Percentiles rank a stretch among this genome's conserved stretches.
Conservation (phyloP, 1,284 basidiomycete genomes). For the Spongiforma sp. region DNA sequence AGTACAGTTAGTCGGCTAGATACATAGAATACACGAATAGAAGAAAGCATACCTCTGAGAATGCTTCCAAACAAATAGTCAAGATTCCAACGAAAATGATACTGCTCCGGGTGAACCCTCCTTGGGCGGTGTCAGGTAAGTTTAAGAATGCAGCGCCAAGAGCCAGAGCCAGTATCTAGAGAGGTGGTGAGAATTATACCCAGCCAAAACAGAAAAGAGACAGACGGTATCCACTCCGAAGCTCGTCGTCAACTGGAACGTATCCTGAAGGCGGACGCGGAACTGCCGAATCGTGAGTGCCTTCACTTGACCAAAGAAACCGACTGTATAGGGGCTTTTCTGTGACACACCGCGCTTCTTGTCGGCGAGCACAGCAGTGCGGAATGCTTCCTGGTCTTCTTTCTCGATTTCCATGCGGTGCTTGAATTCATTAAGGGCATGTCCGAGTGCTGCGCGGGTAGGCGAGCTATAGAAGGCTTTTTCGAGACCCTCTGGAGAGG, state of each 20-base stretch:
- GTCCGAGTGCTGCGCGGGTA: too few species aligned
- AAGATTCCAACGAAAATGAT: conserved; percentile 81
- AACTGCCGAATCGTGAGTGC: conserved; percentile 81
- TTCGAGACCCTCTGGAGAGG: conserved; percentile 67
- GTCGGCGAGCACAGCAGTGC: conserved; percentile 55
- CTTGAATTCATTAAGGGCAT: too few species aligned
- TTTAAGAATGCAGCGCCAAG: conserved; percentile 80
- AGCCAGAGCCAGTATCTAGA: conserved; percentile 64
- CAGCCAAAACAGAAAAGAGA: neutral
- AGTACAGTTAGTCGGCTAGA: too few species aligned
- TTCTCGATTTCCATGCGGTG: too few species aligned
- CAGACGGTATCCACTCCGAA: conserved; percentile 60
- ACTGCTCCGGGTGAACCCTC: conserved; percentile 88
- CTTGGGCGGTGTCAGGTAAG: conserved; percentile 73
- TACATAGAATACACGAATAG: too few species aligned
- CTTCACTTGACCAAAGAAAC: conserved; percentile 75
- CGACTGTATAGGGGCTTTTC: conserved; percentile 55
- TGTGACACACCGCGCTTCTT: conserved; percentile 48
- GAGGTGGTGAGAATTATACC: conserved; percentile 2
- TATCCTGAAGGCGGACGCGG: conserved; percentile 79
- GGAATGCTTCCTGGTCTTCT: too few species aligned
- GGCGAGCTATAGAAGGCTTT: conserved; percentile 40
- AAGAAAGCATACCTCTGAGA: conserved; percentile 62
- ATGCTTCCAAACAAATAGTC: conserved; percentile 78
- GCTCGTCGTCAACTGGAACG: conserved; percentile 80